These are phyloP conservation scores for Prunus mira DNA, from an alignment of 306 rosid species.

Conservation along the genomic window DNA sequence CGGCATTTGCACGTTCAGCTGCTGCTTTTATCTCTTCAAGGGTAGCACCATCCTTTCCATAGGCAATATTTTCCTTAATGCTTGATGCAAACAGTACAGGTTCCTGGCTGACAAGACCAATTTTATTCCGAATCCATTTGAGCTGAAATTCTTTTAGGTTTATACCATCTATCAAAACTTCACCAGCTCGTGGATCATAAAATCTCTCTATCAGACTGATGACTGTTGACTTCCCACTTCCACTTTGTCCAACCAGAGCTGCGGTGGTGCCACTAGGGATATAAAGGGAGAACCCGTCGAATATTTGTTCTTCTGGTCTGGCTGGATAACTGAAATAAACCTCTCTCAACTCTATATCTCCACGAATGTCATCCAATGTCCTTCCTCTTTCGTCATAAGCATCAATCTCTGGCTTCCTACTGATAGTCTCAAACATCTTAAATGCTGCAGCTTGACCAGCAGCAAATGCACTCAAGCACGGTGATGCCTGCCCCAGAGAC, in stretches of 20 bases:
- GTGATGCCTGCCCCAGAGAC: conserved; percentile 88
- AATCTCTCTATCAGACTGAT: conserved; percentile 85
- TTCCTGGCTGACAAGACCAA: conserved; percentile 94
- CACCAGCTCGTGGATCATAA: conserved; percentile 82
- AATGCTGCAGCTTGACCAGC: conserved; percentile 93
- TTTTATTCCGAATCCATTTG: conserved; percentile 85
- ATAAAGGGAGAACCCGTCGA: conserved; percentile 63
- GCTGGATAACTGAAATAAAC: conserved; percentile 81
- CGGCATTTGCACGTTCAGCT: conserved; percentile 82
- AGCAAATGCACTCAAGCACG: conserved; percentile 86
- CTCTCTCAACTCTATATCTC: conserved; percentile 67
- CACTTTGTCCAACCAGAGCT: conserved; percentile 95
- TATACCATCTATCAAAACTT: conserved; percentile 67
- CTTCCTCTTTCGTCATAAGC: conserved; percentile 62
- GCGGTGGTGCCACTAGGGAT: conserved; percentile 66
- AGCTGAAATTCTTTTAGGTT: conserved; percentile 80
- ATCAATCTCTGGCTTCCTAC: conserved; percentile 79
- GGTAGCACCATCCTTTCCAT: conserved; percentile 88
- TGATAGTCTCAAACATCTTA: conserved; percentile 83
- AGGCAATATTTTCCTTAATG: conserved; percentile 82
- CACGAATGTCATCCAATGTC: conserved; percentile 54
- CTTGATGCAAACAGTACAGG: conserved; percentile 79
- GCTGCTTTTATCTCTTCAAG: conserved; percentile 69
- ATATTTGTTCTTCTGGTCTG: conserved; percentile 71
- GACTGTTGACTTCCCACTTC: conserved; percentile 90